These are phyloP conservation scores for Hyaloscypha hepaticicola DNA, from an alignment of 495 filamentous ascomycete genomes.

Conservation along the genomic window DNA sequence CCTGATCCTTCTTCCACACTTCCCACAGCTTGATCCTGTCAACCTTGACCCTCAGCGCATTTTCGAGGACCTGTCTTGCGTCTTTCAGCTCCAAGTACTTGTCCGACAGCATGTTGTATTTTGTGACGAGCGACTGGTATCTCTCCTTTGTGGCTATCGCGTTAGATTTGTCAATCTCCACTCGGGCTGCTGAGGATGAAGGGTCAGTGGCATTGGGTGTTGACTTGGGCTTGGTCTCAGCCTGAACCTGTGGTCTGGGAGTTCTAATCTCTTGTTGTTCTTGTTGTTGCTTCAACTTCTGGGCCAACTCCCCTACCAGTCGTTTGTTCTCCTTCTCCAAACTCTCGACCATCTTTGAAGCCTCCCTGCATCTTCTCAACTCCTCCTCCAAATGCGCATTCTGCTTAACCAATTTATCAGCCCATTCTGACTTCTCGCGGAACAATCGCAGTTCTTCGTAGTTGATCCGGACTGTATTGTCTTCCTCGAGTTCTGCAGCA, in stretches of 20 bases:
- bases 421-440: slow-evolving; percentile 10
- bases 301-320: slow-evolving; percentile 10
- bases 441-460: slow-evolving; percentile 24
- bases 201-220: slow-evolving; percentile 4
- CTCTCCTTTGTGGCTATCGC: slow-evolving; percentile 6
- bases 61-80: slow-evolving; percentile 4
- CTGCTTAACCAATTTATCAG: slow-evolving; percentile 16
- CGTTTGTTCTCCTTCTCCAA: slow-evolving; percentile 26
- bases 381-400: slow-evolving; percentile 22
- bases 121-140: slow-evolving; percentile 16
- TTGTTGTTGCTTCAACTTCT: neutral
- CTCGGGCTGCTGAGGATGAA: neutral
- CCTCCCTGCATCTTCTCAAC: slow-evolving; percentile 4
- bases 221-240: neutral
- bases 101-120: slow-evolving; percentile 25
- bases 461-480: slow-evolving; percentile 10
- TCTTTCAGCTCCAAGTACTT: slow-evolving; percentile 11
- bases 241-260: neutral
- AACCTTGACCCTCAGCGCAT: neutral
- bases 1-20: slow-evolving; percentile 31
- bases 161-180: neutral
- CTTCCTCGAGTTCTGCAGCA: slow-evolving; percentile 22
- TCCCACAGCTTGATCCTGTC: slow-evolving; percentile 28
- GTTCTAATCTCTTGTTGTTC: neutral
- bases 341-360: neutral